Conservation (phyloP, 176 grass and related monocot genomes). For the Carex myosuroides region DNA sequence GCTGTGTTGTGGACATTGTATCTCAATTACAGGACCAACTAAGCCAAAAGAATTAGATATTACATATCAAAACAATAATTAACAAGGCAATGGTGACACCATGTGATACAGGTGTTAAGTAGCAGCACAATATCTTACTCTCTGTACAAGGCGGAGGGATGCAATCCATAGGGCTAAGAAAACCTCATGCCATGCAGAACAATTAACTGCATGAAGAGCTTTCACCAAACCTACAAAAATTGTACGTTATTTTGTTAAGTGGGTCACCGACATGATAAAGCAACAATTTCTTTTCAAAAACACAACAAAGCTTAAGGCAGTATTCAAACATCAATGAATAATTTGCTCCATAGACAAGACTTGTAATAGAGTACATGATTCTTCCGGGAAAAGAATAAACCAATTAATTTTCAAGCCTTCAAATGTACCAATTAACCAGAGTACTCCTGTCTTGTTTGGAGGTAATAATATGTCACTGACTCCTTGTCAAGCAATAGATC, state of each 20-base stretch:
- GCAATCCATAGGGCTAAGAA: constrained; percentile 94
- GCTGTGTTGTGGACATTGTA: constrained; percentile 23
- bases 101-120: not conserved
- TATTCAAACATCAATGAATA: not conserved
- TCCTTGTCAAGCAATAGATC: not conserved
- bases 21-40: not conserved
- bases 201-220: constrained; percentile 81
- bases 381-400: not conserved
- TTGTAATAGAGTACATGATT: not conserved
- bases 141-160: constrained; percentile 87
- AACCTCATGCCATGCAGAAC: constrained; percentile 81
- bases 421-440: not conserved
- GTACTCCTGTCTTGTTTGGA: not conserved
- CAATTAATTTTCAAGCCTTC: not conserved
- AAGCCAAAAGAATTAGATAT: not conserved
- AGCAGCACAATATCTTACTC: constrained; percentile 37
- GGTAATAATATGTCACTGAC: not conserved
- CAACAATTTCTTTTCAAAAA: not conserved
- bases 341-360: not conserved
- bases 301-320: not conserved
- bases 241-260: not conserved
- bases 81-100: not conserved
- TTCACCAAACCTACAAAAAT: constrained; percentile 78
- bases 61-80: not conserved
- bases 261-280: not conserved